A percentile compares a stretch with the other conserved stretches of the same genome.
These are phyloP conservation scores for Sugiyamaella marilandica DNA, from an alignment of 805 yeast species.

Conservation along the genomic window DNA sequence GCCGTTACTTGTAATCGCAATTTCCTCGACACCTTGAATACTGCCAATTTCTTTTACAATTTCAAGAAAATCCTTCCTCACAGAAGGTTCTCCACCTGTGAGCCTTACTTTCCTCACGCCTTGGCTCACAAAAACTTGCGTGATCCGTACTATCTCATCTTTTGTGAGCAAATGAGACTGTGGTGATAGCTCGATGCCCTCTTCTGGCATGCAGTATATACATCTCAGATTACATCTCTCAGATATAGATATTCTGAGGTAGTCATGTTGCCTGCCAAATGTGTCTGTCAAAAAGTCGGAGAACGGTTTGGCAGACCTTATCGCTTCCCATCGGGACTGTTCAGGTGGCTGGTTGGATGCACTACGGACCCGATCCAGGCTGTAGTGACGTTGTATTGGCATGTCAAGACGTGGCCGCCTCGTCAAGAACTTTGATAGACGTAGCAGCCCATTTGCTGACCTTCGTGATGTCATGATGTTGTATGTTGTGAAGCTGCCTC, in stretches of 20 bases:
- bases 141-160: slow-evolving; percentile 42
- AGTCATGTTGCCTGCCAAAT: slow-evolving; percentile 44
- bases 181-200: slow-evolving; percentile 48
- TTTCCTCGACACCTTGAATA: slow-evolving; percentile 41
- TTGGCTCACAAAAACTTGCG: slow-evolving; percentile 41
- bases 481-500: too few species aligned
- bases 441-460: too few species aligned
- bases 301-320: slow-evolving; percentile 29
- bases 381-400: too few species aligned
- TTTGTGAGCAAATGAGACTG: slow-evolving; percentile 38
- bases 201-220: slow-evolving; percentile 54
- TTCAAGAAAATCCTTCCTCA: slow-evolving; percentile 45
- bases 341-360: background rate
- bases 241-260: slow-evolving; percentile 47
- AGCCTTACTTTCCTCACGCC: slow-evolving; percentile 50
- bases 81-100: slow-evolving; percentile 57
- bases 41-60: slow-evolving; percentile 37
- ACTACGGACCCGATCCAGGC: background rate
- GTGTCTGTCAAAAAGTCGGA: slow-evolving; percentile 44
- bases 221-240: slow-evolving; percentile 46
- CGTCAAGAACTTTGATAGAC: too few species aligned
- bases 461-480: too few species aligned
- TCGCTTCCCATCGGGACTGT: slow-evolving; percentile 7
- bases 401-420: too few species aligned
- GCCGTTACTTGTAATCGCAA: slow-evolving; percentile 51